Evolutionary conservation across 2,329 filamentous ascomycete genomes (phyloP).

Genomic region (Sporothrix brasiliensis): DNA sequence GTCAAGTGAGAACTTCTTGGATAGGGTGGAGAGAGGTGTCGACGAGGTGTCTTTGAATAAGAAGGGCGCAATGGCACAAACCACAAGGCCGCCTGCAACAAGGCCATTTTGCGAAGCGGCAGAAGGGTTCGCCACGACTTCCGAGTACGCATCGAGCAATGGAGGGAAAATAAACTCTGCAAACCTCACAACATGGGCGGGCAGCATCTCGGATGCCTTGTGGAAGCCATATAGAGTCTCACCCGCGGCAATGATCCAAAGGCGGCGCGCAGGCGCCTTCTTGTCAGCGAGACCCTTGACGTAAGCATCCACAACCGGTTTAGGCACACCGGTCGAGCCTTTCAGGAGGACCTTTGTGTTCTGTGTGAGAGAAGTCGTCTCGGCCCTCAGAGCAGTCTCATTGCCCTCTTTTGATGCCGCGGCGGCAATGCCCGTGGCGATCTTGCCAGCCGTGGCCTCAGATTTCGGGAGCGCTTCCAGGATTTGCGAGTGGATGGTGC

Average conservation of each 20-base stretch:
- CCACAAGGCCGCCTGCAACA: slow-evolving; percentile 76
- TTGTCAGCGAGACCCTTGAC: slow-evolving; percentile 86
- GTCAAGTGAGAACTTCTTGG: slow-evolving; percentile 64
- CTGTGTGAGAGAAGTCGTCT: slow-evolving; percentile 70
- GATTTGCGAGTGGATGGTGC: slow-evolving; percentile 80
- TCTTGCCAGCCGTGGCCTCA: slow-evolving; percentile 63
- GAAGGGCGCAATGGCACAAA: slow-evolving; percentile 64
- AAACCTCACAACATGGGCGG: slow-evolving; percentile 54
- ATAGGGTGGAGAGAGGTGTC: slow-evolving; percentile 49
- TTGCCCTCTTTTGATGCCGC: slow-evolving; percentile 84
- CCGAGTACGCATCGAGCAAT: slow-evolving; percentile 72
- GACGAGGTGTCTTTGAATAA: slow-evolving; percentile 59
- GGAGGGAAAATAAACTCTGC: slow-evolving; percentile 57
- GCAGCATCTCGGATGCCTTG: slow-evolving; percentile 50
- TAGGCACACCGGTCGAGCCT: slow-evolving; percentile 64
- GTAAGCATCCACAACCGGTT: slow-evolving; percentile 69
- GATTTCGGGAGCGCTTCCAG: slow-evolving; percentile 67
- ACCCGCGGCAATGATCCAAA: slow-evolving; percentile 78
- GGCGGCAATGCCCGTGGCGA: slow-evolving; percentile 66
- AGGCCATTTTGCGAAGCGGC: slow-evolving; percentile 79
- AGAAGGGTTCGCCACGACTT: slow-evolving; percentile 76
- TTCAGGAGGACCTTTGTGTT: slow-evolving; percentile 66
- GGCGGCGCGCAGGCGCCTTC: slow-evolving; percentile 71
- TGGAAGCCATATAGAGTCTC: slow-evolving; percentile 66
- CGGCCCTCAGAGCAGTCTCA: slow-evolving; percentile 75